Evolutionary conservation across 1,139 yeast genomes (phyloP), one percentile per base, ranked within the genome.

Genomic region (Yamadazyma buinensis): DNA sequence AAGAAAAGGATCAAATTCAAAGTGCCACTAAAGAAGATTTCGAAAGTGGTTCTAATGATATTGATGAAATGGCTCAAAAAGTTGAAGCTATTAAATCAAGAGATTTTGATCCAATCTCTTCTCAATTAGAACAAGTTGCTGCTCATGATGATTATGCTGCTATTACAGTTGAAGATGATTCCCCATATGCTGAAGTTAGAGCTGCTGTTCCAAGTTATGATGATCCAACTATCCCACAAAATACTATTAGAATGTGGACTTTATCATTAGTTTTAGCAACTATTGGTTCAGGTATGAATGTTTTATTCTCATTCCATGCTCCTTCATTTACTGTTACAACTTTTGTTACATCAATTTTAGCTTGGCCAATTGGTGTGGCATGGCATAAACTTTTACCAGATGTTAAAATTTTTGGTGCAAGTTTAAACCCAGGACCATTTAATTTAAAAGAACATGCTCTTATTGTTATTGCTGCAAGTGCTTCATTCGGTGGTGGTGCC

Each of bases 151-250:
- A 64, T 13, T 69, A 69, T 48, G 67, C 77, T 32, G 69, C 65
- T 39, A 48, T 64, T 26, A 45, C 46, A 12, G 69, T 65, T 21
- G 72, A 65, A 48, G 71, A 75, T 47, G 80, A 80, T 49, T 76
- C 82, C 15, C 81, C 84, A 7, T 38, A 37, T 14, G 78, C 84
- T 0, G 86, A 80, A 51, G 87, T 80, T 27, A 67, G 86, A 49
- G 84, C 84, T 5, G 71, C 84, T 4, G 84, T 80, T 26, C 83
- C 84, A 2, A 70, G 79, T 24, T 59, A 65, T 18, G 86, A 80
- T 51, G 81, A 79, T 50, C 64, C 69, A 2, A 41, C 61, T 1
- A 47, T 77, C 23, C 80, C 79, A 1, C 84, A 77, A 48, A 75
- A 73, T 47, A 80, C 86, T 18, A 48, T 78, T 33, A 67, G 87